Conservation (phyloP, 2,329 filamentous ascomycete genomes). For the Domatiomyces catenatus region DNA sequence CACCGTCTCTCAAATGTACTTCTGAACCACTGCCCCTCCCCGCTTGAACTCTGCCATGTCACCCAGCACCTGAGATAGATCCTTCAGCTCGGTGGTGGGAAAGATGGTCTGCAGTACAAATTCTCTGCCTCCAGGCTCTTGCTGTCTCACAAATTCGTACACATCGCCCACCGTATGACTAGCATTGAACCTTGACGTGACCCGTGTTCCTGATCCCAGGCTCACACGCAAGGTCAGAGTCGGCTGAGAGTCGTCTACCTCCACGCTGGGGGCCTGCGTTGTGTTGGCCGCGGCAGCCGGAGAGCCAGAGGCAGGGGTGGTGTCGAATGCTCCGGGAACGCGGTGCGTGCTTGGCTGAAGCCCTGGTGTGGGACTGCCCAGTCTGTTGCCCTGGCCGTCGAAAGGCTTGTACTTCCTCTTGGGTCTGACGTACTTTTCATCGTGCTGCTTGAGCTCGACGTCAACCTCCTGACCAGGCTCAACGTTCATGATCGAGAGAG, state of each 20-base stretch:
- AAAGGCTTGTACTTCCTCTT: conserved; percentile 52
- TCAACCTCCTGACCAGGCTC: conserved; percentile 49
- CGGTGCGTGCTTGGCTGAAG: conserved; percentile 19
- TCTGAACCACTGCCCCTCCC: conserved; percentile 36
- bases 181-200: conserved; percentile 49
- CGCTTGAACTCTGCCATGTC: conserved; percentile 36
- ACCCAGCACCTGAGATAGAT: conserved; percentile 33
- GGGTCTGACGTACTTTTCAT: conserved; percentile 43
- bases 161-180: conserved; percentile 50
- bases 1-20: conserved; percentile 19
- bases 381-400: conserved; percentile 41
- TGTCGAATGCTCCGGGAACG: conserved; percentile 15
- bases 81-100: conserved; percentile 45
- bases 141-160: conserved; percentile 43
- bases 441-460: conserved; percentile 48
- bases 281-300: conserved; percentile 8
- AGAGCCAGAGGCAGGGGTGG: conserved; percentile 22
- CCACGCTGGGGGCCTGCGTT: conserved; percentile 24
- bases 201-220: conserved; percentile 46
- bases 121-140: conserved; percentile 36
- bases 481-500: conserved; percentile 48
- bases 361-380: conserved; percentile 48
- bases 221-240: conserved; percentile 46
- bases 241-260: conserved; percentile 43
- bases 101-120: conserved; percentile 53